phyloP scores from a whole-genome alignment of 2,329 filamentous ascomycete genomes.

The Zymoseptoria crescenta region DNA sequence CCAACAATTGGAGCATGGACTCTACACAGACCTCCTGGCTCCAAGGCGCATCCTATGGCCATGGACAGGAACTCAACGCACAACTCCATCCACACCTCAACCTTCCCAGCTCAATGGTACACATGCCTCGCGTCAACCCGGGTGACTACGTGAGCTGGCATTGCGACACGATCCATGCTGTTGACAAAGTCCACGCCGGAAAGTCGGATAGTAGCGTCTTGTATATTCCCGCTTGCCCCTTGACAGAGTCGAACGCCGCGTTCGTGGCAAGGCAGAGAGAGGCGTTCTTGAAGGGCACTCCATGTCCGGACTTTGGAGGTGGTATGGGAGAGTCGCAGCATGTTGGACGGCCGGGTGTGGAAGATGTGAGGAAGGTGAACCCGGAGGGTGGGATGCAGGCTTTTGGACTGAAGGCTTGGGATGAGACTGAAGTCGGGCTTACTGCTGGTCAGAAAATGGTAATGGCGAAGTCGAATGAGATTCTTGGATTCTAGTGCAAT shows the following conservation, averaged over 20 bases:
- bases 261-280: slow-evolving; percentile 64
- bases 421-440: slow-evolving; percentile 42
- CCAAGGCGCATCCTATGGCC: slow-evolving; percentile 62
- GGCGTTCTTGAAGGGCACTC: slow-evolving; percentile 56
- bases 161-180: slow-evolving; percentile 66
- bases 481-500: slow-evolving; percentile 41
- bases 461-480: slow-evolving; percentile 46
- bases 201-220: slow-evolving; percentile 69
- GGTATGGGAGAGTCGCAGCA: slow-evolving; percentile 57
- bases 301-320: slow-evolving; percentile 43
- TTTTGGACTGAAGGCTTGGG: slow-evolving; percentile 47
- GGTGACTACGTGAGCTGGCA: slow-evolving; percentile 76
- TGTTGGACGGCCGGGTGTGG: slow-evolving; percentile 34
- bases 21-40: slow-evolving; percentile 50
- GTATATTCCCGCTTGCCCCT: slow-evolving; percentile 75
- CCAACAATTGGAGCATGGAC: slow-evolving; percentile 55
- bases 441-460: slow-evolving; percentile 45
- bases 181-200: slow-evolving; percentile 71
- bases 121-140: slow-evolving; percentile 59
- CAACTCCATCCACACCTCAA: slow-evolving; percentile 62
- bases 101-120: slow-evolving; percentile 61
- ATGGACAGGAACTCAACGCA: slow-evolving; percentile 59
- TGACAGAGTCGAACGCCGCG: slow-evolving; percentile 64
- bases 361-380: slow-evolving; percentile 31
- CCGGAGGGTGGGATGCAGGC: slow-evolving; percentile 44